Base-by-base conservation (phyloP, 2,329 filamentous ascomycete species). In the Cercospora beticola region DNA sequence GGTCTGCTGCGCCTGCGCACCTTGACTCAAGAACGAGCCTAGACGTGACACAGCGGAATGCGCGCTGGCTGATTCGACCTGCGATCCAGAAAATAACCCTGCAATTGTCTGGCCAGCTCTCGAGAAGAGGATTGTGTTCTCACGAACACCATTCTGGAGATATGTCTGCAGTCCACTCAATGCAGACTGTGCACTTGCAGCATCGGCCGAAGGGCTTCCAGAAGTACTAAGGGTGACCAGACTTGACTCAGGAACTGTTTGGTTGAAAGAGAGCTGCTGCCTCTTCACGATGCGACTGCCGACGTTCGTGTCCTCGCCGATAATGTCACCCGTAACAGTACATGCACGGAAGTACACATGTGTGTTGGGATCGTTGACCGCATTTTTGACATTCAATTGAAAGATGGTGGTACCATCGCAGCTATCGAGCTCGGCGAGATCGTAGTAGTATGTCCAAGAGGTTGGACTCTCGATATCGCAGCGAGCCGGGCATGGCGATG, bases 321-420 rank as follows among this genome's bases (percentile, higher is more conserved):
- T 36, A 30, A 43, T 54, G 10, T 62, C 66, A n/a, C 67, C 64
- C 4, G 46, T 30, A 62, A 64, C 63, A 26, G 67, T 66, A 26
- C 66, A 68, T 16, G 66, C 66, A 18, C 66, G 62, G 49, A 33
- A 65, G 60, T 65, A 65, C 6, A 65, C 23, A 30, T 65, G 31
- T 14, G 66, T 62, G 5, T 43, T 64, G 28, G 61, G 33, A 33
- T 68, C 62, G 43, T 60, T 40, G n/a, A 68, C 54, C 16, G 52
- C n/a, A 36, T 68, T 68, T 62, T 68, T 62, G 58, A 68, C 30
- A 33, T 68, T 68, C 26, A 58, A 46, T 43, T 68, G 62, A 33
- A 68, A 66, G 26, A 68, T 8, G 4, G 60, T 31, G 4, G 63
- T 68, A 4, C 63, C 66, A 28, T 62, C 46, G 52, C 66, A 68